phyloP scores from a whole-genome alignment of 2,329 filamentous ascomycete species.

The Bipolaris cookei region DNA sequence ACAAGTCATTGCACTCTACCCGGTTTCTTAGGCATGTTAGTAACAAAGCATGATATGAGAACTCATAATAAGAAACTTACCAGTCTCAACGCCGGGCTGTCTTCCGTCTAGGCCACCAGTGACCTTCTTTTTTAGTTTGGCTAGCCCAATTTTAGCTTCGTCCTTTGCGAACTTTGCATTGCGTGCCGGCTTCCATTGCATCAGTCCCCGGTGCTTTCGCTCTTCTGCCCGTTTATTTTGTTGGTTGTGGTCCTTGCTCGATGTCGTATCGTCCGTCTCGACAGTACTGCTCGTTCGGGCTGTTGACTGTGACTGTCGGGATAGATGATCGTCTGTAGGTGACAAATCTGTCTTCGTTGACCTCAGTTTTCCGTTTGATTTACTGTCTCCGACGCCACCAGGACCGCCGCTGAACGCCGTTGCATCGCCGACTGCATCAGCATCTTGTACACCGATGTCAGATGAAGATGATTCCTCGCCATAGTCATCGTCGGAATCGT shows the following conservation, averaged over 20 bases:
- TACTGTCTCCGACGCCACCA: slow-evolving; percentile 20
- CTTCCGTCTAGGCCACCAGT: slow-evolving; percentile 74
- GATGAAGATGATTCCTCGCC: slow-evolving; percentile 48
- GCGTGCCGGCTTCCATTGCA: slow-evolving; percentile 93
- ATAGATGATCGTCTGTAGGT: slow-evolving; percentile 20
- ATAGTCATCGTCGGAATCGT: slow-evolving; percentile 51
- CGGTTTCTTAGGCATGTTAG: slow-evolving; percentile 35
- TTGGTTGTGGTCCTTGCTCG: slow-evolving; percentile 65
- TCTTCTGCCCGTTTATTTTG: slow-evolving; percentile 75
- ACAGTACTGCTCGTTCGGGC: slow-evolving; percentile 37
- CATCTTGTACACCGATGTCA: slow-evolving; percentile 68
- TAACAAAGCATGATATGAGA: slow-evolving; percentile 9
- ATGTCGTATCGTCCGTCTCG: slow-evolving; percentile 26
- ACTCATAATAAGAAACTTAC: slow-evolving; percentile 31
- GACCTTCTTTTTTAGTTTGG: slow-evolving; percentile 77
- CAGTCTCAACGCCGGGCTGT: slow-evolving; percentile 85
- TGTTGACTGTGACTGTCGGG: slow-evolving; percentile 38
- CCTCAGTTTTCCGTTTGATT: slow-evolving; percentile 28
- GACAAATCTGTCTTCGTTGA: slow-evolving; percentile 41
- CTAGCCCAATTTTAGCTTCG: slow-evolving; percentile 78
- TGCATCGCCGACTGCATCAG: slow-evolving; percentile 40
- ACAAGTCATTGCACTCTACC: slow-evolving; percentile 1
- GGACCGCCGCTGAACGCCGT: slow-evolving; percentile 30
- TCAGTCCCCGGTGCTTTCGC: slow-evolving; percentile 84
- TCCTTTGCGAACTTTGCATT: slow-evolving; percentile 88